Percentiles rank a stretch among this genome's conserved stretches.
Evolutionary conservation across 108 stramenopile genomes (phyloP).

Genomic region (Chaetoceros tenuissimus): DNA sequence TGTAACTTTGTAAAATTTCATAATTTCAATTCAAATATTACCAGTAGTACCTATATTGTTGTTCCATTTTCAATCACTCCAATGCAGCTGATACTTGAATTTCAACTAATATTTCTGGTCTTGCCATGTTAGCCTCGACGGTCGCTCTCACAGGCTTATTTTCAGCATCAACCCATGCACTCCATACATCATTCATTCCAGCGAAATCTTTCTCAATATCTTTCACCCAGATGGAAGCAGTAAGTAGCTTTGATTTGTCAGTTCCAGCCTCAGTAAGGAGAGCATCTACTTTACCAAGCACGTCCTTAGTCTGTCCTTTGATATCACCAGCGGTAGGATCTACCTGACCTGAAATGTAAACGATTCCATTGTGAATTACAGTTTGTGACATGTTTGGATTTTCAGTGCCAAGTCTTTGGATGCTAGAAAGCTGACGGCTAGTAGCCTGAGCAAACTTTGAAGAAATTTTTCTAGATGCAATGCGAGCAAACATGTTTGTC

Average conservation of each 20-base stretch:
- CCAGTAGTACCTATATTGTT: no score
- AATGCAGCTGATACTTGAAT: slow-evolving; percentile 60
- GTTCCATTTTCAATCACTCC: no score
- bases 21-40: neutral
- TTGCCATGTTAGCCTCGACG: slow-evolving; percentile 53
- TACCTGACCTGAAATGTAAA: slow-evolving; percentile 35
- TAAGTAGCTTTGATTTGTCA: slow-evolving; percentile 43
- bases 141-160: slow-evolving; percentile 61
- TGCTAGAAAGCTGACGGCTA: neutral
- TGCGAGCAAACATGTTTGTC: no score
- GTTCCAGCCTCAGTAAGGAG: slow-evolving; percentile 52
- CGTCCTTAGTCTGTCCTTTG: slow-evolving; percentile 34
- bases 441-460: no score
- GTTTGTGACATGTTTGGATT: slow-evolving; percentile 28
- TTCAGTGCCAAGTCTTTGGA: neutral
- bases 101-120: slow-evolving; percentile 44
- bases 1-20: neutral
- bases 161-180: slow-evolving; percentile 50
- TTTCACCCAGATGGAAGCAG: slow-evolving; percentile 58
- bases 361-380: slow-evolving; percentile 39
- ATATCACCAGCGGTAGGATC: slow-evolving; percentile 29
- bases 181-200: slow-evolving; percentile 57
- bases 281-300: slow-evolving; percentile 44
- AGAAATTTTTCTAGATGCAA: no score
- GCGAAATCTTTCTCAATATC: slow-evolving; percentile 49